phyloP scores from a whole-genome alignment of 768 basidiomycete species.

The Amanita pseudoporphyria region DNA sequence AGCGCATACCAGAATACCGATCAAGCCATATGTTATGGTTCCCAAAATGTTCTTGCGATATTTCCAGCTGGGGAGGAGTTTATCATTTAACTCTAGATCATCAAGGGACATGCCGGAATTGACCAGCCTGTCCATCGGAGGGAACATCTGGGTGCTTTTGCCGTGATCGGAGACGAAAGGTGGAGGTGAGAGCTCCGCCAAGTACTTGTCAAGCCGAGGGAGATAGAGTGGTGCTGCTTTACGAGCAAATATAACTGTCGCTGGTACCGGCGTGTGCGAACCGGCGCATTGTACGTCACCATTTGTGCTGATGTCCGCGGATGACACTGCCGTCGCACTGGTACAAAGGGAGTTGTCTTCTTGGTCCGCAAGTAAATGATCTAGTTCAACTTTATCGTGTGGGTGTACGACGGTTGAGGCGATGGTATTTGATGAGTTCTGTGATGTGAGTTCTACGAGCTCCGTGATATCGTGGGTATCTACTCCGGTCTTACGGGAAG shows the following conservation, averaged over 20 bases:
- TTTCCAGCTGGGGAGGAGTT: constrained; percentile 39
- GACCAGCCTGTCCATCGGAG: constrained; percentile 49
- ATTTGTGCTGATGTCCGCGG: neutral
- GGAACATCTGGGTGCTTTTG: constrained; percentile 36
- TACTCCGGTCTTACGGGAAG: neutral
- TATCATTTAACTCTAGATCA: constrained; percentile 49
- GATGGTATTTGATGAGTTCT: neutral
- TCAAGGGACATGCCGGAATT: constrained; percentile 40
- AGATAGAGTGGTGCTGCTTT: constrained; percentile 48
- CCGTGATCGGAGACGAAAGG: constrained; percentile 24
- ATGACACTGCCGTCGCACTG: neutral
- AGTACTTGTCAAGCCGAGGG: constrained; percentile 49
- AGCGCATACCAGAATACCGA: constrained; percentile 42
- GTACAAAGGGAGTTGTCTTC: too few species aligned
- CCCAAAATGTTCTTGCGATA: constrained; percentile 45
- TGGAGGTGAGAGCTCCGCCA: constrained; percentile 39
- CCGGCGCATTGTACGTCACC: neutral
- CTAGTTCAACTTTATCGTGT: neutral
- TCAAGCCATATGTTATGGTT: constrained; percentile 30
- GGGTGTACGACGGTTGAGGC: neutral
- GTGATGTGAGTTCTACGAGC: neutral
- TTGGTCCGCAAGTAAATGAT: neutral
- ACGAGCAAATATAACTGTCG: constrained; percentile 48
- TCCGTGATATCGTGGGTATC: constrained; percentile 1
- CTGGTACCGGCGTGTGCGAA: constrained; percentile 41